A percentile compares a stretch with the other conserved stretches of the same genome.
Evolutionary conservation across 192 early-diverging fungal species (phyloP).

Genomic region (Dimargaris verticillata): DNA sequence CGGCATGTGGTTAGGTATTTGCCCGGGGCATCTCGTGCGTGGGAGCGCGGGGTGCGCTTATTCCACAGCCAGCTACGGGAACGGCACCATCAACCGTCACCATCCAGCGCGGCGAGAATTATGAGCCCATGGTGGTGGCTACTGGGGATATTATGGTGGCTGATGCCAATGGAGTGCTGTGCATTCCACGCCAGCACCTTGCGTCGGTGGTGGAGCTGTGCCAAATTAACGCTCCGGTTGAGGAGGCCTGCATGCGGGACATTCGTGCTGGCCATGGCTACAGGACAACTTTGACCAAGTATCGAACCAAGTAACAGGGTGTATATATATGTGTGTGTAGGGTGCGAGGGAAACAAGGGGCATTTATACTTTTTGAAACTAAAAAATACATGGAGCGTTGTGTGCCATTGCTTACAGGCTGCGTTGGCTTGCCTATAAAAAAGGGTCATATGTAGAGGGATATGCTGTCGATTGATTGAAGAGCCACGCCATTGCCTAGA

Average conservation of each 20-base stretch:
- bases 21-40: conserved; percentile 17
- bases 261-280: neutral
- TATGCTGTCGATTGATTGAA: no score
- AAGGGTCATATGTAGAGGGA: no score
- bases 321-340: no score
- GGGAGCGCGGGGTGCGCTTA: conserved; percentile 9
- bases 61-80: conserved; percentile 2
- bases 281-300: neutral
- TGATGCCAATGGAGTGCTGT: conserved; percentile 32
- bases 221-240: neutral
- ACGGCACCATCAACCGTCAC: neutral
- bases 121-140: conserved; percentile 4
- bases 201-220: neutral
- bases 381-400: no score
- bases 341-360: no score
- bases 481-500: no score
- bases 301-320: neutral
- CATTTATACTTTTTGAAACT: no score
- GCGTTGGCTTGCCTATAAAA: no score
- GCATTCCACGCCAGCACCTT: conserved; percentile 15
- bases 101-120: conserved; percentile 12
- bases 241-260: neutral
- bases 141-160: conserved; percentile 30
- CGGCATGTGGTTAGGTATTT: conserved; percentile 8
- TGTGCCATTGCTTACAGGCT: no score